Conservation (phyloP, 768 basidiomycete genomes). For the Mycena polygramma region DNA sequence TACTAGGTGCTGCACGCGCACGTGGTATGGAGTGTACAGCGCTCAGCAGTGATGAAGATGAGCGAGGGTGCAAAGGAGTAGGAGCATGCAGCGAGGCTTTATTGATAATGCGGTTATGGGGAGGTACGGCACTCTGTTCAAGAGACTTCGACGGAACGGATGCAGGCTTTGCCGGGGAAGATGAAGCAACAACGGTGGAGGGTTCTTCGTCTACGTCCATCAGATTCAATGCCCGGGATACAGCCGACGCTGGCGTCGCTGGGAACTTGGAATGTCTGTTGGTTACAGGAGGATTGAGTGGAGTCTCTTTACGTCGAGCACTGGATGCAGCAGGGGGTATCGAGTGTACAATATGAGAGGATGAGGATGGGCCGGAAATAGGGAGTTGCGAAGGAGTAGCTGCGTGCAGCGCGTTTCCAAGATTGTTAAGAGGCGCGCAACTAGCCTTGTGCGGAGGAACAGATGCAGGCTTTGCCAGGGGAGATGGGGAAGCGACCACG, state of each 20-base stretch:
- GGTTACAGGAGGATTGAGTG: too few species aligned
- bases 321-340: neutral
- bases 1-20: too few species aligned
- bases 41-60: constrained; percentile 2
- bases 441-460: neutral
- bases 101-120: constrained; percentile 5
- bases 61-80: neutral
- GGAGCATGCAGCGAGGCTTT: neutral
- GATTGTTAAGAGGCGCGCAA: constrained; percentile 4
- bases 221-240: constrained; percentile 10
- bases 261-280: constrained; percentile 25
- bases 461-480: neutral
- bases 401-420: constrained; percentile 7
- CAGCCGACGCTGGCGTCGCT: constrained; percentile 37
- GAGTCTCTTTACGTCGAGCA: too few species aligned
- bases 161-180: neutral
- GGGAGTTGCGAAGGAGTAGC: neutral
- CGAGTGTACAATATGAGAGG: constrained; percentile 1
- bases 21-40: neutral
- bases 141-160: neutral
- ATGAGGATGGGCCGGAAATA: neutral
- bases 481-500: neutral
- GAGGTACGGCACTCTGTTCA: neutral
- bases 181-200: neutral
- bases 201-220: constrained; percentile 30